phyloP scores from a whole-genome alignment of 768 basidiomycete species.

The Phanerochaete carnosa region DNA sequence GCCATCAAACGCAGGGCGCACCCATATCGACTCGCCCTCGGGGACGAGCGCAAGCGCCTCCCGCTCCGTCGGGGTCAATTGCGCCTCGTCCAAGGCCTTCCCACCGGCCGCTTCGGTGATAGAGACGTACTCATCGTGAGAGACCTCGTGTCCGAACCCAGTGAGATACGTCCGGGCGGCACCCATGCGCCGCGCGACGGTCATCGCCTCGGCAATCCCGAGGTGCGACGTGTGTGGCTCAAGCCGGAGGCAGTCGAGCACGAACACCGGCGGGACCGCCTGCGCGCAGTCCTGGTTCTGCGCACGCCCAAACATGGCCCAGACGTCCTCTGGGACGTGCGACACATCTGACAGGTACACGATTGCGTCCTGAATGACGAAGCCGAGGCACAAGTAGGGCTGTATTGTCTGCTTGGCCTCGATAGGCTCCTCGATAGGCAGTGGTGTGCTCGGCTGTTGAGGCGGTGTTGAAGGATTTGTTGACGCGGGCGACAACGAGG shows the following conservation, averaged over 20 bases:
- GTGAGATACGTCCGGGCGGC: conserved; percentile 66
- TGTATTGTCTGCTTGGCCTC: conserved; percentile 30
- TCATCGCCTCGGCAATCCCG: conserved; percentile 63
- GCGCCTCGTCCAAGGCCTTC: conserved; percentile 16
- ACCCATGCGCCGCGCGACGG: conserved; percentile 50
- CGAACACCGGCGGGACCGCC: conserved; percentile 47
- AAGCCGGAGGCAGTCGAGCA: conserved; percentile 76
- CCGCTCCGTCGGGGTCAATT: conserved; percentile 33
- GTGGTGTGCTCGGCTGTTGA: conserved; percentile 7
- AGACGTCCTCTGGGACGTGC: conserved; percentile 70
- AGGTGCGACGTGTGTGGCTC: conserved; percentile 74
- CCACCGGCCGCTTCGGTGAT: conserved; percentile 52
- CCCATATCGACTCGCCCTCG: conserved; percentile 49
- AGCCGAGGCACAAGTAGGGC: conserved; percentile 70
- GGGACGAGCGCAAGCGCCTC: conserved; percentile 45
- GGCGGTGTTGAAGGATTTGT: conserved; percentile 24
- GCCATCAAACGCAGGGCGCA: conserved; percentile 76
- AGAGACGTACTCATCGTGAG: conserved; percentile 75
- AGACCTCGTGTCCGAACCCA: conserved; percentile 74
- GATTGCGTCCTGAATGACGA: conserved; percentile 62
- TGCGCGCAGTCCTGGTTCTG: conserved; percentile 19
- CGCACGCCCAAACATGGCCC: conserved; percentile 42
- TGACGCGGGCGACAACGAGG: conserved; percentile 29
- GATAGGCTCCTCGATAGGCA: conserved; percentile 3
- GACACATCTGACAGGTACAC: conserved; percentile 85